A percentile compares a stretch with the other conserved stretches of the same genome.
These are phyloP conservation scores for Mortierella sp. DNA, from an alignment of 371 early-diverging fungal species.

Conservation along the genomic window DNA sequence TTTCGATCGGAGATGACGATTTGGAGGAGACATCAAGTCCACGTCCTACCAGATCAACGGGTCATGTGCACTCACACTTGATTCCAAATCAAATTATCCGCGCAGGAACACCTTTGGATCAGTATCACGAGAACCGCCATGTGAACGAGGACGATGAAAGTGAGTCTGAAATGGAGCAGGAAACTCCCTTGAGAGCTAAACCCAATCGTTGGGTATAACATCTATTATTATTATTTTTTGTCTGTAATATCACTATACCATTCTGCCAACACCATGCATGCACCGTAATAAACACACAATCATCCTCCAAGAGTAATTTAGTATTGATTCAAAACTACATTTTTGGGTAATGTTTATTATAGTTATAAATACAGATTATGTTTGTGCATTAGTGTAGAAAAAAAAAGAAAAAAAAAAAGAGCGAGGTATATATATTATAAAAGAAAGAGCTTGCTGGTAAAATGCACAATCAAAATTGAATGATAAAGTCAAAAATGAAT, in stretches of 20 bases:
- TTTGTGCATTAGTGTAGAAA: not conserved
- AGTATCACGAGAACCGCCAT: conserved; percentile 35
- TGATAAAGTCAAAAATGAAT: conserved; percentile 3
- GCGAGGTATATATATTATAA: not conserved
- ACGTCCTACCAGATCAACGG: conserved; percentile 1
- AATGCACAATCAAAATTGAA: conserved; percentile 1
- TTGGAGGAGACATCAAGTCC: conserved; percentile 10
- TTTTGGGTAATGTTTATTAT: conserved; percentile 2
- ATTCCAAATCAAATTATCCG: conserved; percentile 17
- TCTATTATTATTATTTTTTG: conserved; percentile 4
- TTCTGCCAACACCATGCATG: not conserved
- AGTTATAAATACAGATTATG: conserved; percentile 19
- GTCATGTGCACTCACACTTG: not conserved
- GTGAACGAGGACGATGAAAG: conserved; percentile 38
- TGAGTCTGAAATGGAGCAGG: conserved; percentile 54
- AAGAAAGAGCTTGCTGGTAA: not conserved
- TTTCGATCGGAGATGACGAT: conserved; percentile 51
- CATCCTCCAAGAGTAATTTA: not conserved
- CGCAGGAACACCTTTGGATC: conserved; percentile 39
- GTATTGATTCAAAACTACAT: not conserved
- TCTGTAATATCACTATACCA: not conserved
- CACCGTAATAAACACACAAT: conserved; percentile 1
- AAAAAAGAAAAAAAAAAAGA: not conserved
- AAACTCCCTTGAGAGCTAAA: conserved; percentile 5
- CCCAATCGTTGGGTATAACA: conserved; percentile 23